Percentiles rank a stretch among this genome's conserved stretches.
phyloP scores from a whole-genome alignment of 306 rosid genomes.

The Alnus rubra region DNA sequence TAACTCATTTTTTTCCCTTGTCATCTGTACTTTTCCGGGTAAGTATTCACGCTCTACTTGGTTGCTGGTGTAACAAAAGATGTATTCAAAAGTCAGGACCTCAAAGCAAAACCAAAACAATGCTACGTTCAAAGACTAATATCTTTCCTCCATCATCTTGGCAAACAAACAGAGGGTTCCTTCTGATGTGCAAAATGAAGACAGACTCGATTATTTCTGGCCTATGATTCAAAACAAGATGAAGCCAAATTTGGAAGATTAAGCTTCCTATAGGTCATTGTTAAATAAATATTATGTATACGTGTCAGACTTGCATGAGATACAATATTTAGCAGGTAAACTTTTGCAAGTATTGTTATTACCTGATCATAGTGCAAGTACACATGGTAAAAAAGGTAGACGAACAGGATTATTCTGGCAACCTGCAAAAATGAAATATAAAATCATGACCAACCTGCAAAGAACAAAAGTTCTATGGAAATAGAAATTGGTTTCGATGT shows the following conservation, averaged over 20 bases:
- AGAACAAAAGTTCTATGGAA: neutral
- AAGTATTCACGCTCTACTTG: neutral
- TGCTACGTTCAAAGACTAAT: neutral
- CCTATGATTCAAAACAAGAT: slow-evolving; percentile 12
- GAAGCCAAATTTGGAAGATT: slow-evolving; percentile 6
- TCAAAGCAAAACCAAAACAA: neutral
- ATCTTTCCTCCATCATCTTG: neutral
- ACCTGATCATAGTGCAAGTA: slow-evolving; percentile 93
- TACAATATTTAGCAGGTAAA: slow-evolving; percentile 21
- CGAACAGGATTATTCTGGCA: slow-evolving; percentile 82
- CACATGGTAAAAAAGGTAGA: slow-evolving; percentile 78
- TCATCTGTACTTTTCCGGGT: neutral
- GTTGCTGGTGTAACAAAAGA: neutral
- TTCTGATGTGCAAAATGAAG: neutral
- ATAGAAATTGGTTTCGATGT: slow-evolving; percentile 17
- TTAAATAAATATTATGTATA: neutral
- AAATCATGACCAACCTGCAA: slow-evolving; percentile 9
- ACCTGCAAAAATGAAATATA: slow-evolving; percentile 55
- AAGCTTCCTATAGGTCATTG: neutral
- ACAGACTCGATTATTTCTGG: neutral
- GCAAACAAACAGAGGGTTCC: neutral
- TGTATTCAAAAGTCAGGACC: neutral
- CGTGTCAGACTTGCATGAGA: neutral
- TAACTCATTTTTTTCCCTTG: neutral
- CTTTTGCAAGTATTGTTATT: slow-evolving; percentile 19